phyloP scores from a whole-genome alignment of 805 yeast genomes.

The Metschnikowia vanudenii region DNA sequence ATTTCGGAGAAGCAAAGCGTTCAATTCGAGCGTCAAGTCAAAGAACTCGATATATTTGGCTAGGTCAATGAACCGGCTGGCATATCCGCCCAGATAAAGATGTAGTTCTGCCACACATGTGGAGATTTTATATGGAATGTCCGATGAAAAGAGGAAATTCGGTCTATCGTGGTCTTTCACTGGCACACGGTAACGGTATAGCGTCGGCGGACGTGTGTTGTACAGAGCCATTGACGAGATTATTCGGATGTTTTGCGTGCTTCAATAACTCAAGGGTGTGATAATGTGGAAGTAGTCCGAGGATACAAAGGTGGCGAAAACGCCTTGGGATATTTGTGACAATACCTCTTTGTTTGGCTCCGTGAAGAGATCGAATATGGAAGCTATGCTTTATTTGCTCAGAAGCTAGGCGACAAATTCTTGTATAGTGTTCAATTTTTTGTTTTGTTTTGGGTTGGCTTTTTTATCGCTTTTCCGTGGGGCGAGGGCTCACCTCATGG shows the following conservation, averaged over 20 bases:
- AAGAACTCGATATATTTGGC: conserved; percentile 20
- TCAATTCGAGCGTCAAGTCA: conserved; percentile 34
- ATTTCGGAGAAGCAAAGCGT: conserved; percentile 34
- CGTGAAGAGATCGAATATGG: no score
- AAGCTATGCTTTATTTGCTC: no score
- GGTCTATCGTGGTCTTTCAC: conserved; percentile 35
- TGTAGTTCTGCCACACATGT: conserved; percentile 19
- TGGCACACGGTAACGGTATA: conserved; percentile 12
- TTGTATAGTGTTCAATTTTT: no score
- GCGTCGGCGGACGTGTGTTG: conserved; percentile 1
- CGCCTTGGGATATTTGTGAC: no score
- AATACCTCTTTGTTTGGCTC: no score
- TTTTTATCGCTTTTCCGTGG: neutral
- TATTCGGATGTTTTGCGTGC: neutral
- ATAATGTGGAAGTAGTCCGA: no score
- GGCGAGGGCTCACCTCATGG: neutral
- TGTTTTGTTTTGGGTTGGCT: neutral
- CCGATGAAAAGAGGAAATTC: conserved; percentile 38
- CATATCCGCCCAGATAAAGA: conserved; percentile 13
- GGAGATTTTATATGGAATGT: conserved; percentile 28
- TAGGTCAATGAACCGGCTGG: conserved; percentile 18
- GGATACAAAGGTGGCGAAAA: no score
- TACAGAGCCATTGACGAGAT: conserved; percentile 2
- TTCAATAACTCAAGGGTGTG: no score
- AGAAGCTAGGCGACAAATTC: no score